These are phyloP conservation scores for Cyanidioschyzon merolae DNA, from an alignment of 23 red algal species.

Conservation along the genomic window DNA sequence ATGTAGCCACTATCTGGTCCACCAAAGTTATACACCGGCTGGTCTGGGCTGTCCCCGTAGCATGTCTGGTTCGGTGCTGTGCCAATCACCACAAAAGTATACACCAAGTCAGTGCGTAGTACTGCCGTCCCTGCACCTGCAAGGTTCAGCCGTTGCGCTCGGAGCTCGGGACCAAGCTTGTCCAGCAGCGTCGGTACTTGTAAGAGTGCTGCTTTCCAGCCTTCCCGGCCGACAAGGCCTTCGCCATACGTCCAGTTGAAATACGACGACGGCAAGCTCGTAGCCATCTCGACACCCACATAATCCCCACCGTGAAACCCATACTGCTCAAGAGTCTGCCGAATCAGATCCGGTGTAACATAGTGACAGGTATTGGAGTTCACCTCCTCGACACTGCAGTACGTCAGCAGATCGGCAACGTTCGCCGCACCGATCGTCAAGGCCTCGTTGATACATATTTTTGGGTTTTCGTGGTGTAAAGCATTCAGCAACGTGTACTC, in stretches of 20 bases:
- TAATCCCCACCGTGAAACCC: neutral
- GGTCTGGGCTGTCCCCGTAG: neutral
- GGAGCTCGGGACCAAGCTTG: neutral
- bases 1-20: conserved; percentile 1
- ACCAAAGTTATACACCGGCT: neutral
- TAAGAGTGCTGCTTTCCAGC: neutral
- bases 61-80: neutral
- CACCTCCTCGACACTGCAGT: conserved; percentile 10
- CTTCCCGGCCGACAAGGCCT: neutral
- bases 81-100: neutral
- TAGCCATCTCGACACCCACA: neutral
- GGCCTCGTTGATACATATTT: conserved; percentile 10
- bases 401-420: conserved; percentile 7
- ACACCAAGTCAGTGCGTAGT: neutral
- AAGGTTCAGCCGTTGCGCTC: neutral
- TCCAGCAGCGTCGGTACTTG: neutral
- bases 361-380: neutral
- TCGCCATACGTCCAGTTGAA: conserved; percentile 8
- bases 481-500: conserved; percentile 14
- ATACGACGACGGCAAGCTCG: neutral
- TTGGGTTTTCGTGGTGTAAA: neutral
- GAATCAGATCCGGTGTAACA: neutral
- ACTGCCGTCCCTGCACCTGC: neutral
- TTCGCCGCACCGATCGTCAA: conserved; percentile 8
- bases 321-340: neutral